Conservation (phyloP, 1,284 basidiomycete species). For the Ganoderma lucidum region DNA sequence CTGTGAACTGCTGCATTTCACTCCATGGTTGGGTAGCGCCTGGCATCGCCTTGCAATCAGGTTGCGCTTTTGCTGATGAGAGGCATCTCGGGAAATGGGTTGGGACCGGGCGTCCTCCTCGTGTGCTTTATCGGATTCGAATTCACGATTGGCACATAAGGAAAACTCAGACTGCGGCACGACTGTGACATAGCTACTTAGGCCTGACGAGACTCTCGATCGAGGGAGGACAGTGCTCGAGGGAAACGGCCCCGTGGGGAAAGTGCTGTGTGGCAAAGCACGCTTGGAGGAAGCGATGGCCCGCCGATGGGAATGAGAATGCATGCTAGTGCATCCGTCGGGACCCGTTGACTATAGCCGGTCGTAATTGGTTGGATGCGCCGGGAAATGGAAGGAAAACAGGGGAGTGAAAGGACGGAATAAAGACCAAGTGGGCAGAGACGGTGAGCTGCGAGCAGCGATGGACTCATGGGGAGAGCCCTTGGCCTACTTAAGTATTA, state of each 20-base stretch:
- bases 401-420: not conserved
- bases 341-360: not conserved
- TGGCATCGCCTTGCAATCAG: too few relatives aligned
- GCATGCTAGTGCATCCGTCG: not conserved
- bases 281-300: not conserved
- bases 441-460: not conserved
- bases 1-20: too few relatives aligned
- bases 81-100: not conserved
- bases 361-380: not conserved
- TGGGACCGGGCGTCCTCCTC: not conserved
- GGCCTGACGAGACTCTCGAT: not conserved
- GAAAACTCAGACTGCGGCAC: not conserved
- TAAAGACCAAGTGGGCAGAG: not conserved
- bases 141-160: not conserved
- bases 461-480: too few relatives aligned
- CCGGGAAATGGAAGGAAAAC: not conserved
- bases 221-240: not conserved
- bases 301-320: not conserved
- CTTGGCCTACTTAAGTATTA: too few relatives aligned
- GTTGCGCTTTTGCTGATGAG: not conserved
- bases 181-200: not conserved
- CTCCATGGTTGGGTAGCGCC: too few relatives aligned
- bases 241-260: slow-evolving; percentile 1
- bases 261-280: not conserved
- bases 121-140: not conserved